Base-by-base conservation (phyloP, 148 eudicot genomes). In the Cornus suecica region DNA sequence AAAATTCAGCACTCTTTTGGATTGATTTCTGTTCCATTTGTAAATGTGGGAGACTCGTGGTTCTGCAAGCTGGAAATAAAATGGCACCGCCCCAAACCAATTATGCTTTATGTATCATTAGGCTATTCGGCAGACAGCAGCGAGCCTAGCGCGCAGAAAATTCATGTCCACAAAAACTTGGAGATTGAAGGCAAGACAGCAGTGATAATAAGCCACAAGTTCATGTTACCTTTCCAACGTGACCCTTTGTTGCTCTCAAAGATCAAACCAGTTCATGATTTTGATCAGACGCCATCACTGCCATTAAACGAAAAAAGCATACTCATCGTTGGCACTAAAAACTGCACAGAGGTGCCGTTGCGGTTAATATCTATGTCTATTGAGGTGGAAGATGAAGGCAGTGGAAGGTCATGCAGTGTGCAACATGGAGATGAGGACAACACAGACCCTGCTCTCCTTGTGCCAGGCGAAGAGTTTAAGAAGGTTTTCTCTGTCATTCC, bases 1-100 rank as follows among this genome's bases (percentile, higher is more conserved):
- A 96, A 91, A 81, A 90, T 93, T 74, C 99, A 96, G 84, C 93
- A 88, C 76, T 86, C 99, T 23, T 96, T 96, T 76, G 99, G 99
- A 34, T 82, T 96, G 77, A 80, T 91, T 73, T 86, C 94, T 79
- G 91, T 96, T 68, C 99, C 99, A 16, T 80, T 78, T 84, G 80
- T 96, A 24, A 80, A 83, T 26, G 88, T 80, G 54, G 91, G 92
- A 65, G 92, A 88, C 30, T 85, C 94, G 24, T 96, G 99, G 98
- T 91, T 90, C 65, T 96, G 98, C 84, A 87, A 87, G 70, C 82
- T 93, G 37, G 89, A 96, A 80, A 90, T 96, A 26, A 91, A 77
- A 82, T 96, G 99, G 99, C 90, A 91, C 69, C 95, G 94, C 56
- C 97, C 99, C 9, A 96, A 93, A 77, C 97, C 99, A 23, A 69